Base-by-base conservation (phyloP, 139 green algal genomes). In the Desmodesmus armatus region DNA sequence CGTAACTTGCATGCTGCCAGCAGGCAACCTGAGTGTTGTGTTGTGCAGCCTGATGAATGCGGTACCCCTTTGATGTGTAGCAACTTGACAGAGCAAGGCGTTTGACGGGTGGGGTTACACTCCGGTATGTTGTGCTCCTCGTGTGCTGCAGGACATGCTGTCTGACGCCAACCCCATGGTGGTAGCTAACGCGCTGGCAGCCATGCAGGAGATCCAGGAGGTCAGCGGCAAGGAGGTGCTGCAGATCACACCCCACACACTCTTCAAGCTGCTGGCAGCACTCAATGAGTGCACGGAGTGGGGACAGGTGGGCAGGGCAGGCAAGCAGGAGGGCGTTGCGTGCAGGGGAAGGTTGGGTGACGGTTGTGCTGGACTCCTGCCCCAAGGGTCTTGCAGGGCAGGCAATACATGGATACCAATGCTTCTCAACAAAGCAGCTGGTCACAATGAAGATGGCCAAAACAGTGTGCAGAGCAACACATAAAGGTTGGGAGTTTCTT, bases 201-300 rank as follows among this genome's bases (percentile, higher is more conserved):
- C 97, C 0, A 92, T 99, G 72, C 83, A 89, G 27, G 98, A 99
- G 91, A 98, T 99, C 77, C 90, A 96, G 73, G 92, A 95, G 82
- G 78, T 91, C 63, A 91, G 83, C 40, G 89, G 91, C 76, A 77
- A 80, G 51, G 78, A 95, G 25, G 89, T 97, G 40, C 94, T 98
- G 44, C 85, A 95, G 78, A 89, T 99, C 78, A 96, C 87, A 43
- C 89, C 63, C 39, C 86, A 93, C 65, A 95, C 91, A 9, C 89
- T 99, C 6, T 94, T 94, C 85, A 99, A 99, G 92, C 94, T 99
- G 78, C 92, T 99, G 58, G 93, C 96, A 44, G 98, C 98, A 13
- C 87, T 99, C 7, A 99, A 99, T 87, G 98, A 99, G 90, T 99
- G 98, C 91, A 99, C 96, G 2, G 98, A 99, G 94, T 99, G 96